These are phyloP conservation scores for Fagopyrum esculentum DNA, from an alignment of 148 eudicot genomes.

Conservation along the genomic window DNA sequence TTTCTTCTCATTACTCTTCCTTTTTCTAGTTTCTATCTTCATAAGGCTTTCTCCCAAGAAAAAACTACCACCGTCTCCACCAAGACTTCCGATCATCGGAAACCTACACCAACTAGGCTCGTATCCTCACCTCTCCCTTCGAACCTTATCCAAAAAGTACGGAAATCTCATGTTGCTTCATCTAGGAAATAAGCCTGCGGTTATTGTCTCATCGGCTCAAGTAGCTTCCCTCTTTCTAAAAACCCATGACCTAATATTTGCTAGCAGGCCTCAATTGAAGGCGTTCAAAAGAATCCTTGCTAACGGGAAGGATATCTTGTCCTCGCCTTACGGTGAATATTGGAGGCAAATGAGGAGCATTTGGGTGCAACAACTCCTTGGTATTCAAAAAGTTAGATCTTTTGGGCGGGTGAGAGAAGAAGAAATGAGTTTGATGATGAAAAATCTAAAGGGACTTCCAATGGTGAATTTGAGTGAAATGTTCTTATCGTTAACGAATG, in stretches of 20 bases:
- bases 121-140: slow-evolving; percentile 12
- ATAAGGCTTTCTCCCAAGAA: slow-evolving; percentile 22
- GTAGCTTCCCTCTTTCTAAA: slow-evolving; percentile 21
- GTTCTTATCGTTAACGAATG: slow-evolving; percentile 4
- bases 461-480: slow-evolving; percentile 9
- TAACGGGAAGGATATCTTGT: too few species aligned
- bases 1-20: neutral
- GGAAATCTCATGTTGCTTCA: slow-evolving; percentile 35
- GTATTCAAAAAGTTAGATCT: neutral
- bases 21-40: slow-evolving; percentile 13
- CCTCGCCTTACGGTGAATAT: too few species aligned
- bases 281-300: too few species aligned
- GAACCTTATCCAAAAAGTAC: slow-evolving; percentile 3
- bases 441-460: neutral
- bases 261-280: too few species aligned
- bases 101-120: slow-evolving; percentile 38
- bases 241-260: too few species aligned
- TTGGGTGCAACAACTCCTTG: slow-evolving; percentile 7
- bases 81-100: slow-evolving; percentile 56
- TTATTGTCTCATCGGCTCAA: slow-evolving; percentile 24
- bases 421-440: neutral
- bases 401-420: neutral
- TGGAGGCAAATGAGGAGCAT: too few species aligned
- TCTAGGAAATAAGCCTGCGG: slow-evolving; percentile 31
- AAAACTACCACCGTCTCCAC: slow-evolving; percentile 48